Evolutionary conservation across 2,329 filamentous ascomycete genomes (phyloP), one percentile per base, ranked within the genome.

Genomic region (Scedosporium apiospermum): DNA sequence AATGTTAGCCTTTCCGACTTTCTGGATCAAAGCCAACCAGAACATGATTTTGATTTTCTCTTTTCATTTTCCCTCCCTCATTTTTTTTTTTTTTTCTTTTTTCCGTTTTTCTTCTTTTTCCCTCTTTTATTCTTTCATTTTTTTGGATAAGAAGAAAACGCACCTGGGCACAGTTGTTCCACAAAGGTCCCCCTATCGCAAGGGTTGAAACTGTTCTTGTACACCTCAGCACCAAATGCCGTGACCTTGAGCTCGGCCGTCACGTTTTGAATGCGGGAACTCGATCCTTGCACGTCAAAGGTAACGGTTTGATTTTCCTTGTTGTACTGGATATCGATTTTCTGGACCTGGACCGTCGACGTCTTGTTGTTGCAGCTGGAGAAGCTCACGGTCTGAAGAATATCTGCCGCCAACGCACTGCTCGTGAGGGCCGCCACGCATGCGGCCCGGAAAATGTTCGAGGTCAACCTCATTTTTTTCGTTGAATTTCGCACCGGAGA

Each of bases 251-350:
- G 79, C 3, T 77, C 78, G 14, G 91, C 93, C 62, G 83, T 89
- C 64, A 98, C 91, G 67, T 96, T 93, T 73, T 95, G 91, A 67
- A 82, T 75, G 71, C 83, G 84, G 62, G 76, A 75, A 72, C 90
- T 97, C 64, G 83, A 86, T 65, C 93, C 95, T 41, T 87, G 85
- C 23, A 97, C 84, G 72, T 98, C 87, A 75, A 97, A 98, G 3
- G 78, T 83, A 65, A 98, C 82, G 58, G 82, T 83, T 71, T 89
- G 87, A 64, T 87, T 86, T 64, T 82, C 80, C 66, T 88, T 87
- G 78, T 96, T 85, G 77, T 96, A 98, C 68, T 83, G 78, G 64
- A 97, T 88, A 68, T 93, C 79, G 65, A 96, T 79, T 68, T 82
- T 86, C 67, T 91, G 80, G 62, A 97, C 88, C 65, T 81, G 82